Evolutionary conservation across 2,329 filamentous ascomycete genomes (phyloP), one percentile per base, ranked within the genome.

Genomic region (Fusarium begoniae): DNA sequence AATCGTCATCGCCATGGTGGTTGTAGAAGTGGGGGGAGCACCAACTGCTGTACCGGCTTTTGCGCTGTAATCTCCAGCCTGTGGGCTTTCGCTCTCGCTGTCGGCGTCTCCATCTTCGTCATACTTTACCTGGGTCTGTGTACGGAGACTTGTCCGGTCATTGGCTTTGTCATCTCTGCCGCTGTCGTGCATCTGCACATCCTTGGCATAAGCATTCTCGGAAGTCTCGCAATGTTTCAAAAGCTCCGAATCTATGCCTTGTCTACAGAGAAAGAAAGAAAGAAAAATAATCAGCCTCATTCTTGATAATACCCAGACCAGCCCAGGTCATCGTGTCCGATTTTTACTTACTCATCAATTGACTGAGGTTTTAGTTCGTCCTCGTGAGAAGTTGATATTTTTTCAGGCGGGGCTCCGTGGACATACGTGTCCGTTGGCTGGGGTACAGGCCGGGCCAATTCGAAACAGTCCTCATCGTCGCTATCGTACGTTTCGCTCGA

Each of bases 401-500:
- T 63, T 56, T 68, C 45, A 69, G 43, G 62, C 47, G 66, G 70
- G 71, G 73, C 58, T 56, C 47, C 69, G 38, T 66, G 75, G 65
- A 75, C 55, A 69, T 88, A 87, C 8, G 88, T 87, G 9, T 90
- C 80, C 55, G 67, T 55, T 86, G 79, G 63, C 87, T 85, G 5
- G 86, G 83, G 88, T 89, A 91, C 32, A 91, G 81, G 2, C 89
- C 91, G 15, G 83, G 87, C 81, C 91, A 90, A 69, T 91, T 90
- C 71, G 91, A 90, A 28, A 85, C 86, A 57, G 88, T 66, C 87
- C 43, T 86, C 87, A 51, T 83, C 85, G 47, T 82, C 82, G 28
- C 79, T 77, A n/a, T 74, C 63, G 58, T 76, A 75, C 40, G 62
- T 75, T 60, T 78, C 74, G 66, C 72, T 72, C 56, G 72, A 77